A percentile compares a stretch with the other conserved stretches of the same genome.
These are phyloP conservation scores for Botryotinia narcissicola DNA, from an alignment of 2,329 filamentous ascomycete genomes.

Conservation along the genomic window DNA sequence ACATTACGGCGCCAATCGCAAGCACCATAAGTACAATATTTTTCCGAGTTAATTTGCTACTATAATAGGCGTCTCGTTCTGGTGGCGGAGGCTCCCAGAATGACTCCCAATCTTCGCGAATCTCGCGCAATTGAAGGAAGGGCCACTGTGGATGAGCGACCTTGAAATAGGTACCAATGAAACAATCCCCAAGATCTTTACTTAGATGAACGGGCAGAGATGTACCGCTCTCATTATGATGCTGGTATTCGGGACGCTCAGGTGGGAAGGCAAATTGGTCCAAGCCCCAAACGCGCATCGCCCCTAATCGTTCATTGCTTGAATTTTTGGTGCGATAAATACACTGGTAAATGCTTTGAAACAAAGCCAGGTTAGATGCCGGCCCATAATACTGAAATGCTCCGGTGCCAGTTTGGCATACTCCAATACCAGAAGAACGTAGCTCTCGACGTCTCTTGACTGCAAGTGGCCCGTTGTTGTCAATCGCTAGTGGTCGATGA, in stretches of 20 bases:
- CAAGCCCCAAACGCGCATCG: background rate
- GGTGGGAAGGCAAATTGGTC: background rate
- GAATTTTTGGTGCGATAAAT: background rate
- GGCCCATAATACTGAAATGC: background rate
- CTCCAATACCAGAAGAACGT: background rate
- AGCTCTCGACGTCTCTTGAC: background rate
- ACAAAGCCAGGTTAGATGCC: background rate
- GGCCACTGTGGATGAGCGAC: background rate
- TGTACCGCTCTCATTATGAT: background rate
- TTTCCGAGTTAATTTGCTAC: background rate
- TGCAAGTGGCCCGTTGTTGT: background rate
- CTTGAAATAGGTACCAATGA: background rate
- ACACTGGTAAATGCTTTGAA: background rate
- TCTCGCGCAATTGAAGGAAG: background rate
- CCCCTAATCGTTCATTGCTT: background rate
- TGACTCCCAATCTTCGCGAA: background rate
- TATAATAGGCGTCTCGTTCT: constrained; percentile 6
- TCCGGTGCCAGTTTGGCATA: background rate
- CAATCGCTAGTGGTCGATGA: background rate
- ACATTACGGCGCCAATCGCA: background rate
- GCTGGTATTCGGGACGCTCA: constrained; percentile 2
- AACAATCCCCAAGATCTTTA: background rate
- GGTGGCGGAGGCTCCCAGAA: constrained; percentile 5
- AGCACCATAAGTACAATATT: background rate
- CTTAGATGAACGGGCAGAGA: background rate